Conservation (phyloP, 495 filamentous ascomycete species). For the Cetradonia linearis region DNA sequence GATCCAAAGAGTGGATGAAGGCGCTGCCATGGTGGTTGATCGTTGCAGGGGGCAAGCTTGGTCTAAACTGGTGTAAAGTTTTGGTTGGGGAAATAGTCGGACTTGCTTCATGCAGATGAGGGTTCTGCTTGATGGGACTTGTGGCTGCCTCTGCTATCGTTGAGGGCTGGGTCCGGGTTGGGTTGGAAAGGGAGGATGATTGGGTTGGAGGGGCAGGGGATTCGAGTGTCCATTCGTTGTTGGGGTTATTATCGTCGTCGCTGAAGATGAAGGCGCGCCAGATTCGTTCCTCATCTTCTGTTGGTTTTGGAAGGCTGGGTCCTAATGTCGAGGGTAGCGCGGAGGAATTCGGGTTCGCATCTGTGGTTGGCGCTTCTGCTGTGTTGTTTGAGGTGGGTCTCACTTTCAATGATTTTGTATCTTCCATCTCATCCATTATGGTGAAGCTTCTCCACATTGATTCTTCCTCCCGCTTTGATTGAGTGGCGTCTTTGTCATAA, state of each 20-base stretch:
- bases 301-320: too few relatives aligned
- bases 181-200: neutral
- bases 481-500: neutral
- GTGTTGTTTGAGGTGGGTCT: neutral
- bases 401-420: neutral
- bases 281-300: conserved; percentile 6
- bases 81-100: neutral
- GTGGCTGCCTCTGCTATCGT: conserved; percentile 19
- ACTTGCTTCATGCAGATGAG: conserved; percentile 5
- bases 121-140: conserved; percentile 21
- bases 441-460: conserved; percentile 1
- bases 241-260: conserved; percentile 7
- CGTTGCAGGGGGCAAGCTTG: neutral
- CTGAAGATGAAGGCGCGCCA: conserved; percentile 22
- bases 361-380: neutral
- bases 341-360: too few relatives aligned
- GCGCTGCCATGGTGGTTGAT: neutral
- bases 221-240: conserved; percentile 16
- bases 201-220: neutral
- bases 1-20: too few relatives aligned
- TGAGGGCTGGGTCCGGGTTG: conserved; percentile 12
- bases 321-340: neutral
- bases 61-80: neutral
- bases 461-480: neutral
- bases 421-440: neutral